Percentiles rank a stretch among this genome's conserved stretches.
Conservation (phyloP, 371 early-diverging fungal species). For the Mortierella sp. region DNA sequence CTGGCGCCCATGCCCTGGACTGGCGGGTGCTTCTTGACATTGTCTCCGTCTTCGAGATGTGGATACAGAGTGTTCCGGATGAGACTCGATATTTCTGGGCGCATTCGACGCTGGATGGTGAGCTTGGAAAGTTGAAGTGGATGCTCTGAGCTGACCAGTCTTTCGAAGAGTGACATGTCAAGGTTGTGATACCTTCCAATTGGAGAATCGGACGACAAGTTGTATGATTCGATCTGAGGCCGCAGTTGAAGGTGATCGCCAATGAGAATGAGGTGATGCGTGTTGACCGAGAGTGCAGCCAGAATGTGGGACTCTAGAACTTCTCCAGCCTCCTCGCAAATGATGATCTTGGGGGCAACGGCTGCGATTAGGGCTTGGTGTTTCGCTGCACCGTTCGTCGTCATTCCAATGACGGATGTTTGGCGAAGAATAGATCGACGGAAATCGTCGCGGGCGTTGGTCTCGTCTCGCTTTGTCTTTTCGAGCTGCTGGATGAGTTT, state of each 20-base stretch:
- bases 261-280: constrained; percentile 78
- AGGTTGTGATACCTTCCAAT: constrained; percentile 58
- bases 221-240: constrained; percentile 57
- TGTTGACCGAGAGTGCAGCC: constrained; percentile 62
- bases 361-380: constrained; percentile 60
- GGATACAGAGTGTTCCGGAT: constrained; percentile 57
- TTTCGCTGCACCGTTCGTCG: constrained; percentile 65
- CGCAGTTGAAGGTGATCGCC: constrained; percentile 80
- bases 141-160: constrained; percentile 59
- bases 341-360: constrained; percentile 65
- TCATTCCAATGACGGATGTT: constrained; percentile 59
- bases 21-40: constrained; percentile 45
- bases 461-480: constrained; percentile 19
- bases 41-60: constrained; percentile 46
- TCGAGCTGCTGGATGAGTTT: constrained; percentile 27
- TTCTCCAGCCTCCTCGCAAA: constrained; percentile 84
- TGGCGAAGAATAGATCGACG: constrained; percentile 48
- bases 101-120: constrained; percentile 78
- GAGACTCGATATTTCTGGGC: constrained; percentile 73
- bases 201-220: constrained; percentile 45
- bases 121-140: constrained; percentile 63
- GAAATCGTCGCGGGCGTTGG: constrained; percentile 46
- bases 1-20: constrained; percentile 58
- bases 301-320: constrained; percentile 79
- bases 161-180: constrained; percentile 75